A percentile compares a stretch with the other conserved stretches of the same genome.
Conservation (phyloP, 352 stramenopile genomes). For the Detonula confervacea region DNA sequence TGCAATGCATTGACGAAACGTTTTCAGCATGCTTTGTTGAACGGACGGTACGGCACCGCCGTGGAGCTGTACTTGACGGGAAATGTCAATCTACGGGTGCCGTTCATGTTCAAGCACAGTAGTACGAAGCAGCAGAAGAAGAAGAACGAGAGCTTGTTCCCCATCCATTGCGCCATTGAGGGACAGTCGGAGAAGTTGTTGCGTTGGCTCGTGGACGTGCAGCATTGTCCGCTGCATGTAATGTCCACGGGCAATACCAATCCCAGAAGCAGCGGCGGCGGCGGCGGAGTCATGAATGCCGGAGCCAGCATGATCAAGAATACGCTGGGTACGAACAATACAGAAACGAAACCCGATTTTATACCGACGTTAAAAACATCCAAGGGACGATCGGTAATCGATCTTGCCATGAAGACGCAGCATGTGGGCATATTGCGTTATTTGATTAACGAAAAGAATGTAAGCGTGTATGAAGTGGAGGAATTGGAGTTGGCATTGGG, state of each 20-base stretch:
- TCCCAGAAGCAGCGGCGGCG: not conserved
- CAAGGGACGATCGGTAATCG: slow-evolving; percentile 71
- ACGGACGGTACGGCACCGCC: slow-evolving; percentile 69
- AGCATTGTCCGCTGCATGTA: slow-evolving; percentile 76
- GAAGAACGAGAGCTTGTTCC: slow-evolving; percentile 67
- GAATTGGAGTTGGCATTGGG: slow-evolving; percentile 59
- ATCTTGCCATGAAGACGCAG: slow-evolving; percentile 68
- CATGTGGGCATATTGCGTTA: slow-evolving; percentile 76
- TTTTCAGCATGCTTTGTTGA: slow-evolving; percentile 73
- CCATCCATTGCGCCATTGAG: slow-evolving; percentile 82
- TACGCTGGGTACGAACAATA: slow-evolving; percentile 14
- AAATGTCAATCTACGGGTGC: slow-evolving; percentile 78
- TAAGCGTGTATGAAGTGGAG: slow-evolving; percentile 72
- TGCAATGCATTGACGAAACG: slow-evolving; percentile 63
- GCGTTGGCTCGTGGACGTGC: slow-evolving; percentile 83
- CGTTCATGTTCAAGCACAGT: slow-evolving; percentile 63
- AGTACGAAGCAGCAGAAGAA: slow-evolving; percentile 35
- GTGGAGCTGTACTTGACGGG: slow-evolving; percentile 77
- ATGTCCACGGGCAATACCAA: slow-evolving; percentile 55
- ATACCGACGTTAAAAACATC: slow-evolving; percentile 70
- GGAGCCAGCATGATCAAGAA: slow-evolving; percentile 16
- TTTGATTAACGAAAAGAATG: slow-evolving; percentile 70
- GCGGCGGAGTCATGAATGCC: not conserved
- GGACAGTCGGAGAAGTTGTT: slow-evolving; percentile 78
- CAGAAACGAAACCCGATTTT: slow-evolving; percentile 36